phyloP scores from a whole-genome alignment of 441 rosid genomes.

The Populus hybrid region DNA sequence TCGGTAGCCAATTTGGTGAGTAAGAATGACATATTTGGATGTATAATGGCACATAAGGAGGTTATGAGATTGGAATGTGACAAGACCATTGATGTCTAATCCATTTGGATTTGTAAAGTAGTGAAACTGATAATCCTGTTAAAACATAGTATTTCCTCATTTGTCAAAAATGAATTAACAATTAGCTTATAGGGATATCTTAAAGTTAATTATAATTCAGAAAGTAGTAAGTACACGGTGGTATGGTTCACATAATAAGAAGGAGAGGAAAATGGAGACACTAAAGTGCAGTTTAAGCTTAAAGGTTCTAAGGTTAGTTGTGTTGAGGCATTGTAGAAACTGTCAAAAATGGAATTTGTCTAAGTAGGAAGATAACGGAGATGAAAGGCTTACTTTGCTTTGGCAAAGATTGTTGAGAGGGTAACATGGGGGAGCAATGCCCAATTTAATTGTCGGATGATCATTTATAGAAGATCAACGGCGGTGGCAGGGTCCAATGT shows the following conservation, averaged over 20 bases:
- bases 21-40: constrained; percentile 42
- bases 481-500: constrained; percentile 39
- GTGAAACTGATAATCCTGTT: constrained; percentile 17
- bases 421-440: constrained; percentile 46
- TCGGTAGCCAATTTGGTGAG: constrained; percentile 44
- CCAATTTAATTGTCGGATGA: constrained; percentile 47
- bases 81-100: constrained; percentile 39
- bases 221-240: constrained; percentile 37
- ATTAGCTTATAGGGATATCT: constrained; percentile 19
- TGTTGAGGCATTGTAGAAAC: constrained; percentile 46
- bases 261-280: constrained; percentile 41
- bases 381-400: constrained; percentile 52
- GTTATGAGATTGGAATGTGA: constrained; percentile 43
- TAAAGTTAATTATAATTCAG: constrained; percentile 16
- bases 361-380: constrained; percentile 47
- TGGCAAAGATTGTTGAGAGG: constrained; percentile 43
- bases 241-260: constrained; percentile 29
- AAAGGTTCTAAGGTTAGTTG: constrained; percentile 32
- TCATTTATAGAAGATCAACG: constrained; percentile 46
- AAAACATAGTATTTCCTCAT: constrained; percentile 43
- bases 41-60: constrained; percentile 37
- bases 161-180: constrained; percentile 49
- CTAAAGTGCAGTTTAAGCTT: constrained; percentile 34
- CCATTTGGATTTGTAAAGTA: constrained; percentile 35
- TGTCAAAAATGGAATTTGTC: constrained; percentile 34